These are phyloP conservation scores for Pythium insidiosum DNA, from an alignment of 352 stramenopile genomes.

Conservation along the genomic window DNA sequence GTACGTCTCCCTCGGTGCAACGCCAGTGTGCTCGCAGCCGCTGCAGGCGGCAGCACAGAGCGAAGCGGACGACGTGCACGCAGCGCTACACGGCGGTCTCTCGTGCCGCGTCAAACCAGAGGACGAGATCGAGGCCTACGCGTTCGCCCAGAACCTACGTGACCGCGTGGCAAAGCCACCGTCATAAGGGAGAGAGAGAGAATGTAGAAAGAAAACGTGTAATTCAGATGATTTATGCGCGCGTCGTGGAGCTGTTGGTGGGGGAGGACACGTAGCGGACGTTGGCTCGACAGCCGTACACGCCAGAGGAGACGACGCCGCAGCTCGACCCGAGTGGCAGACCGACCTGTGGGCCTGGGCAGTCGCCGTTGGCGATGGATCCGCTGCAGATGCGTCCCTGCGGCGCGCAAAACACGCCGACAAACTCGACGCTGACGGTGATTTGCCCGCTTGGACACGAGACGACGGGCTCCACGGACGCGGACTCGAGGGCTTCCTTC, in stretches of 20 bases:
- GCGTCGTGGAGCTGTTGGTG: slow-evolving; percentile 3
- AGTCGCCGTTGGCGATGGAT: slow-evolving; percentile 16
- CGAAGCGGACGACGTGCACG: background rate
- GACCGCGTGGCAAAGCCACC: too few species aligned
- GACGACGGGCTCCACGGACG: too few species aligned
- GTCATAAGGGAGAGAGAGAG: too few species aligned
- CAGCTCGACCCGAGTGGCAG: slow-evolving; percentile 32
- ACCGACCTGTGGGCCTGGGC: slow-evolving; percentile 19
- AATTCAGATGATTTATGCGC: too few species aligned
- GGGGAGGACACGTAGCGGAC: slow-evolving; percentile 6
- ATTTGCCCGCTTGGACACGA: too few species aligned
- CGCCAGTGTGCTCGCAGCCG: too few species aligned
- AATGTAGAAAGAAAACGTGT: background rate
- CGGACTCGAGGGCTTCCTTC: too few species aligned
- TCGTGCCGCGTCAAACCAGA: slow-evolving; percentile 1
- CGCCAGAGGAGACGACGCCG: slow-evolving; percentile 5
- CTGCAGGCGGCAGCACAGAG: too few species aligned
- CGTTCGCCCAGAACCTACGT: slow-evolving; percentile 5
- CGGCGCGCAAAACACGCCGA: too few species aligned
- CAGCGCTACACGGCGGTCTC: too few species aligned
- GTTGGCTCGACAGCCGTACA: slow-evolving; percentile 22
- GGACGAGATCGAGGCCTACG: slow-evolving; percentile 10
- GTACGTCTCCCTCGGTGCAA: too few species aligned
- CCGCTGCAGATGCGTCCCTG: slow-evolving; percentile 14
- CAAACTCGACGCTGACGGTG: slow-evolving; percentile 27